Evolutionary conservation across 371 early-diverging fungal species (phyloP).

Genomic region (Syncephalastrum racemosum): DNA sequence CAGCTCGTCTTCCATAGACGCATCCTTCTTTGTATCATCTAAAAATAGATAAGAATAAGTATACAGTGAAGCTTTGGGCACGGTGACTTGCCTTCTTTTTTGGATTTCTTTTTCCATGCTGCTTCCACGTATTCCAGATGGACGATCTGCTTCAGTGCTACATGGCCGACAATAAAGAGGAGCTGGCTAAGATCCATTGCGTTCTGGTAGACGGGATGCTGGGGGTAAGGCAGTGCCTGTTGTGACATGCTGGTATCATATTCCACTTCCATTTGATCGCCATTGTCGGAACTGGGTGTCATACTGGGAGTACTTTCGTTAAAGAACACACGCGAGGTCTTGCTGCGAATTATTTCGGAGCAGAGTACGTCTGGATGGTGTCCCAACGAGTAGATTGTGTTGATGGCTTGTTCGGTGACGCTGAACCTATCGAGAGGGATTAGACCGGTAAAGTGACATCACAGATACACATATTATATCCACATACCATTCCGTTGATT

Average conservation of each 20-base stretch:
- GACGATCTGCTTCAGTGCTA: constrained; percentile 93
- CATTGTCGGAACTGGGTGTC: constrained; percentile 9
- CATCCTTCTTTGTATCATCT: constrained; percentile 7
- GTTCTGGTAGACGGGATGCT: constrained; percentile 44
- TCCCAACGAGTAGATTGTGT: constrained; percentile 82
- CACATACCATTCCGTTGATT: constrained; percentile 66
- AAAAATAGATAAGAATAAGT: not conserved
- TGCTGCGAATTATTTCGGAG: constrained; percentile 67
- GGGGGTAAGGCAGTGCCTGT: constrained; percentile 19
- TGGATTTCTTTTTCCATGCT: constrained; percentile 78
- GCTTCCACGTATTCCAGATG: constrained; percentile 89
- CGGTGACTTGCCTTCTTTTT: constrained; percentile 29
- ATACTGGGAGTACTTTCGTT: not conserved
- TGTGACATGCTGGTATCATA: constrained; percentile 35
- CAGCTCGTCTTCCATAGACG: constrained; percentile 67
- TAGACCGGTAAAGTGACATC: not conserved
- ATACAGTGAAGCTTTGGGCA: not conserved
- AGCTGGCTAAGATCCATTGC: constrained; percentile 80
- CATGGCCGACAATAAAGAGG: constrained; percentile 91
- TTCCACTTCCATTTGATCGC: constrained; percentile 27
- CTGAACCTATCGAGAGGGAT: constrained; percentile 65
- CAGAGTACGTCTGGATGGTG: constrained; percentile 87
- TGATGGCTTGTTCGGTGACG: constrained; percentile 90
- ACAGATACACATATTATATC: not conserved
- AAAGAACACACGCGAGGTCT: constrained; percentile 32